Evolutionary conservation across 768 basidiomycete species (phyloP).

Genomic region (Mycena sanguinolenta): DNA sequence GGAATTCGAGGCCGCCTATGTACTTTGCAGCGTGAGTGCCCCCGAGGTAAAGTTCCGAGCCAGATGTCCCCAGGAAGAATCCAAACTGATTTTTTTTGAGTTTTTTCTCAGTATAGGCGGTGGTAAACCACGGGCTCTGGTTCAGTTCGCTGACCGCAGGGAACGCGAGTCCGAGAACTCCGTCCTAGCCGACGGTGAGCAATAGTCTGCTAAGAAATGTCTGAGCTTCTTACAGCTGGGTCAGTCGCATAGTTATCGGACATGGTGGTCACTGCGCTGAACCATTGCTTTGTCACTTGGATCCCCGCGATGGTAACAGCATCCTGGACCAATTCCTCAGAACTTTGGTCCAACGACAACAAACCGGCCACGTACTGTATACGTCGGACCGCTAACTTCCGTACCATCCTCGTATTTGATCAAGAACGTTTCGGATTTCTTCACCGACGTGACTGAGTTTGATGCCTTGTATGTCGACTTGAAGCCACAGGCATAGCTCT

Average conservation of each 20-base stretch:
- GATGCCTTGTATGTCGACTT: constrained; percentile 47
- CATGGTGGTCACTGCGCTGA: background rate
- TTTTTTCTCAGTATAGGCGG: background rate
- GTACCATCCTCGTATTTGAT: constrained; percentile 61
- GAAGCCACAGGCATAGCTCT: constrained; percentile 40
- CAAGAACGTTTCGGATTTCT: constrained; percentile 46
- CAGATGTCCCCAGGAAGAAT: background rate
- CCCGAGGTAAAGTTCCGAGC: background rate
- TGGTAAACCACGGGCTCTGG: background rate
- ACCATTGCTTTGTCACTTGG: background rate
- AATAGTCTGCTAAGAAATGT: background rate
- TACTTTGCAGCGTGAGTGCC: background rate
- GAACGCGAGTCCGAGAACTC: constrained; percentile 1
- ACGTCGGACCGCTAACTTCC: constrained; percentile 47
- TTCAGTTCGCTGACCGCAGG: background rate
- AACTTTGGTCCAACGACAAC: too few species aligned
- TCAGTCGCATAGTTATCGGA: background rate
- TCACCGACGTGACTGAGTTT: constrained; percentile 45
- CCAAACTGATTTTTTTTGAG: background rate
- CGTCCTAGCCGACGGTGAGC: background rate
- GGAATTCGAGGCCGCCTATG: background rate
- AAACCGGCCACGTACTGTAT: background rate
- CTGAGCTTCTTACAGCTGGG: background rate
- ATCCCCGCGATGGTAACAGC: background rate
- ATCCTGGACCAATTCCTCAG: background rate